Percentiles rank a stretch among this genome's conserved stretches.
These are phyloP conservation scores for Taiwanofungus camphoratus DNA, from an alignment of 1,284 basidiomycete genomes.

Conservation along the genomic window DNA sequence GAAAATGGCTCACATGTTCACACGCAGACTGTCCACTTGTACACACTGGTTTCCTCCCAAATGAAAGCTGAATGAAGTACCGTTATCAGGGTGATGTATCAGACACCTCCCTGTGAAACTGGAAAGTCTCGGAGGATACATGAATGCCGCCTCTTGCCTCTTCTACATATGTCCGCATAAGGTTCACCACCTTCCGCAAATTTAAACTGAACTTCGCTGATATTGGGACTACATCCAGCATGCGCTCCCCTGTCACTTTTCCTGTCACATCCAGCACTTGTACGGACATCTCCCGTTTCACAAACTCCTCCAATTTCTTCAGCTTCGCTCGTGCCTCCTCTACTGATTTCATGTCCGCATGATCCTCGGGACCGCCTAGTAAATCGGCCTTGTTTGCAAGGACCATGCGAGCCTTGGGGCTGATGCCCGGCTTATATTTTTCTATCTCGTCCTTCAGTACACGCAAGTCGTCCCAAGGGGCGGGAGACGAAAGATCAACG, in stretches of 20 bases:
- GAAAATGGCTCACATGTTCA: too few species aligned
- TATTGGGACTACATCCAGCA: slow-evolving; percentile 65
- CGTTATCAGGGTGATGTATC: too few species aligned
- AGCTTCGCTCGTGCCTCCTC: slow-evolving; percentile 58
- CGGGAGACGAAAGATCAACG: slow-evolving; percentile 74
- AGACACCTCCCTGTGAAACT: too few species aligned
- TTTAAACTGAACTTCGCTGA: slow-evolving; percentile 84
- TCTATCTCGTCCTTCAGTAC: slow-evolving; percentile 80
- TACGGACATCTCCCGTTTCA: slow-evolving; percentile 40
- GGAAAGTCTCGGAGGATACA: background rate
- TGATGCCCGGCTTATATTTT: slow-evolving; percentile 78
- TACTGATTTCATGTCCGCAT: slow-evolving; percentile 35
- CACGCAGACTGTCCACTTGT: too few species aligned
- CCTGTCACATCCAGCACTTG: slow-evolving; percentile 22
- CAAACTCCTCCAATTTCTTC: slow-evolving; percentile 46
- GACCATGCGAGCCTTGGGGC: slow-evolving; percentile 70
- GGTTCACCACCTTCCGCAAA: slow-evolving; percentile 54
- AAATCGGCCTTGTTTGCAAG: slow-evolving; percentile 95
- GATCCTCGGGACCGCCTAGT: slow-evolving; percentile 38
- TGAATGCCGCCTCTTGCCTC: slow-evolving; percentile 34
- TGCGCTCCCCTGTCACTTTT: slow-evolving; percentile 27
- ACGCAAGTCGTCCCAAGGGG: slow-evolving; percentile 73
- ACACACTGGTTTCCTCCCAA: too few species aligned
- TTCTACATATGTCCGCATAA: slow-evolving; percentile 64
- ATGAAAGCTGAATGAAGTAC: too few species aligned